Base-by-base conservation (phyloP, 2,329 filamentous ascomycete genomes). In the Neofusicoccum sp. region DNA sequence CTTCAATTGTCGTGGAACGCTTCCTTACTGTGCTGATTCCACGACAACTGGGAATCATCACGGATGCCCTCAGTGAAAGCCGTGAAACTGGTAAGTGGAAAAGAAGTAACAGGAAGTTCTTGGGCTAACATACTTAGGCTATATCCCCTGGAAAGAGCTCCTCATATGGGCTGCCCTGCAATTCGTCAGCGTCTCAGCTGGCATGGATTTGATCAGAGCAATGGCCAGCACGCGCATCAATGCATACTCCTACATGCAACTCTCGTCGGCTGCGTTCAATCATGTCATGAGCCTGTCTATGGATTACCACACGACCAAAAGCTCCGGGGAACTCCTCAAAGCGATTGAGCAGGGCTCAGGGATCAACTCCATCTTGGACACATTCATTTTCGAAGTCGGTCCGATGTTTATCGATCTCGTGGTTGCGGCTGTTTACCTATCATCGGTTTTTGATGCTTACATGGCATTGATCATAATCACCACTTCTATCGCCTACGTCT, bases 11-110 rank as follows among this genome's bases (percentile, higher is more conserved):
- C 9, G 78, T 81, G 45, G 84, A 87, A 58, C 91, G 92, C 67
- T 84, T 84, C 4, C 78, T 94, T 49, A 89, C 91, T 68, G 80
- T 94, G 6, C 76, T 93, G 48, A 85, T 92, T 44, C 91, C 91
- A 14, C 84, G 88, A 22, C 89, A 93, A 70, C 84, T 92, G 36
- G 91, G 90, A 63, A 84, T 89, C 52, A 85, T 94, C 65, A 86
- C 90, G 69, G 86, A 93, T 69, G 84, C 83, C 62, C 78, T 94
- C 29, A 31, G 33, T 6, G 11, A 28, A 11, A 14, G 11, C 16
- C 4, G 6, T 1, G 36, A 7, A 44, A 52, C 3, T 11, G 28
- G 58, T 41, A 44, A 49, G 28, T 12, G 4, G 8, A 5, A 6
- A 1, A 3, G 6, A 14, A 6, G 6, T 6, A 16, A n/a, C 4